Percentiles rank a stretch among this genome's conserved stretches.
Conservation (phyloP, 192 early-diverging fungal species). For the Coemansia sp. region DNA sequence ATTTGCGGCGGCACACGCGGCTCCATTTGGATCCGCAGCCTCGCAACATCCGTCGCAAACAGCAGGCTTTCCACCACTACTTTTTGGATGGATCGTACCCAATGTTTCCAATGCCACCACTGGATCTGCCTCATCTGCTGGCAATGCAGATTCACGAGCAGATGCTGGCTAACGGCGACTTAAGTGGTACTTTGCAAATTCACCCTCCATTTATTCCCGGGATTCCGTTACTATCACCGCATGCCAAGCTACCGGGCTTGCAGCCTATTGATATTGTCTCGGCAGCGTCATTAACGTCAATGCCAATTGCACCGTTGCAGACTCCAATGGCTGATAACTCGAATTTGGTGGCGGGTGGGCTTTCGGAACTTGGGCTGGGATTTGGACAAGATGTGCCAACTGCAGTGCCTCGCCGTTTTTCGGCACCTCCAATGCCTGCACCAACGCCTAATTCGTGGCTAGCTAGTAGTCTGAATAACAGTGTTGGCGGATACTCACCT, state of each 20-base stretch:
- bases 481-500: neutral
- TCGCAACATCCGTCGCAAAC: slow-evolving; percentile 9
- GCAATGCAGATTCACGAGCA: slow-evolving; percentile 4
- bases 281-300: neutral
- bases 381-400: neutral
- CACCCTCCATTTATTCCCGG: slow-evolving; percentile 1
- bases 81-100: neutral
- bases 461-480: neutral
- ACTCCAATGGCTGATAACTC: neutral
- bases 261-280: neutral
- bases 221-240: neutral
- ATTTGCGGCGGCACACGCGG: slow-evolving; percentile 69
- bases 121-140: slow-evolving; percentile 7
- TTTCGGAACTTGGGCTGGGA: neutral
- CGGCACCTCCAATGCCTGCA: slow-evolving; percentile 3
- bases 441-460: neutral
- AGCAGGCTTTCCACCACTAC: neutral
- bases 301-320: neutral
- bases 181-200: neutral
- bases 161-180: neutral
- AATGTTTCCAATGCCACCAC: neutral
- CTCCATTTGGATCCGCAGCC: slow-evolving; percentile 12
- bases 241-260: slow-evolving; percentile 1
- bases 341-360: too few species aligned
- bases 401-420: neutral